A percentile compares a stretch with the other conserved stretches of the same genome.
Evolutionary conservation across 2,329 filamentous ascomycete species (phyloP).

Genomic region (Xylaria sp.): DNA sequence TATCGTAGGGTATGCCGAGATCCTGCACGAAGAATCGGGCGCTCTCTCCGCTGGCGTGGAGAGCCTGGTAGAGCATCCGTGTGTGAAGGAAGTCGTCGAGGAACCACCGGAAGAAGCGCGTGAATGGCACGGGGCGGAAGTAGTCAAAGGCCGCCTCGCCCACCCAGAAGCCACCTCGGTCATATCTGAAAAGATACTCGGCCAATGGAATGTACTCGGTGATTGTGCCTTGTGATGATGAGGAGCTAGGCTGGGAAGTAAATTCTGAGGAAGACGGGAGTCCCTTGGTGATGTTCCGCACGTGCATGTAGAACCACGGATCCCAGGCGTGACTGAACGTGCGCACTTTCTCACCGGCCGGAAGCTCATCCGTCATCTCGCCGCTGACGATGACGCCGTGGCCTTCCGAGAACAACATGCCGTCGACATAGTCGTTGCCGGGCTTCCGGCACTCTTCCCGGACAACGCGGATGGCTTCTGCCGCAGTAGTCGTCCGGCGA

Average conservation of each 20-base stretch:
- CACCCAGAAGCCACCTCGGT: constrained; percentile 78
- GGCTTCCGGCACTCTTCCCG: constrained; percentile 51
- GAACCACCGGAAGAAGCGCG: constrained; percentile 67
- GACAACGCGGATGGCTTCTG: constrained; percentile 55
- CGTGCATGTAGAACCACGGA: constrained; percentile 81
- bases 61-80: constrained; percentile 74
- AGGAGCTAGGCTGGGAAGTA: constrained; percentile 27
- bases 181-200: constrained; percentile 79
- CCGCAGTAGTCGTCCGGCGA: constrained; percentile 55
- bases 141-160: constrained; percentile 69
- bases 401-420: constrained; percentile 67
- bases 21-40: constrained; percentile 73
- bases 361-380: constrained; percentile 60
- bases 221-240: constrained; percentile 26
- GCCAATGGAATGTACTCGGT: constrained; percentile 68
- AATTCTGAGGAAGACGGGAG: constrained; percentile 35
- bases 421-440: constrained; percentile 73
- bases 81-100: constrained; percentile 77
- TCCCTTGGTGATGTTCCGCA: constrained; percentile 51
- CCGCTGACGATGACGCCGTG: constrained; percentile 73
- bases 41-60: constrained; percentile 70
- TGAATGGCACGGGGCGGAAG: constrained; percentile 70
- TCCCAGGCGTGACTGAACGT: constrained; percentile 62
- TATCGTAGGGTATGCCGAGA: constrained; percentile 62
- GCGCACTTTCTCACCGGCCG: constrained; percentile 34